Evolutionary conservation across 1,284 basidiomycete species (phyloP), one percentile per base, ranked within the genome.

Genomic region (Rhodotorula sp.): DNA sequence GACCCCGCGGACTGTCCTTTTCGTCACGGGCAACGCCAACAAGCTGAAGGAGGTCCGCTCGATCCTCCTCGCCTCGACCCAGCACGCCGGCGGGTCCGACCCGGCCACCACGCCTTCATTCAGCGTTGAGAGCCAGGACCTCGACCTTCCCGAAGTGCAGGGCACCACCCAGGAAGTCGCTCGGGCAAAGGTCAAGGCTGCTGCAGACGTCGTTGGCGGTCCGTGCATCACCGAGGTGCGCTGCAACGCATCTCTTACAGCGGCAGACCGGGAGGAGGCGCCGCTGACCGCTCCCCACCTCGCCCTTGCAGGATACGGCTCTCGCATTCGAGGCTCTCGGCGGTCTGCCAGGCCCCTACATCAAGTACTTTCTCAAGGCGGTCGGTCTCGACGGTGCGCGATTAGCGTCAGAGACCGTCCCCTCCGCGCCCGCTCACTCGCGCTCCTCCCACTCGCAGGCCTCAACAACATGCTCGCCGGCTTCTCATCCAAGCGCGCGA

Each of bases 331-430:
- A 90, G 75, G 94, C 95, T 0, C 84, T 98, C 49, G 87, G 89
- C 53, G 95, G 93, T 0, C 87, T 99, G 10, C 96, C 96, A 3
- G 97, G 96, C 0, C 94, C 95, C 0, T 99, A 97, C 82, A 97
- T 99, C 85, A 99, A 99, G 80, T 86, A 93, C 79, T 97, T 97
- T 81, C 83, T 96, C 78, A 85, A 85, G 62, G 86, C 85, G 27
- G 82, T 97, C 7, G 94, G 94, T 1, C 91, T 93, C 77, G 89
- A 91, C 76, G 88, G 87, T 86, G 68, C 68, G 83, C 77, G 25
- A 46, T 53, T 34, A 25, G 14, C 23, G 34, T 41, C 23, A 34
- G 34, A 34, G 34, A 34, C 34, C 34, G 25, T n/a, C 17, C 13
- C 9, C 25, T 25, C 27, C 8, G 9, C 55, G 41, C 62, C 49